Evolutionary conservation across 495 filamentous ascomycete genomes (phyloP).

Genomic region (Daldinia decipiens): DNA sequence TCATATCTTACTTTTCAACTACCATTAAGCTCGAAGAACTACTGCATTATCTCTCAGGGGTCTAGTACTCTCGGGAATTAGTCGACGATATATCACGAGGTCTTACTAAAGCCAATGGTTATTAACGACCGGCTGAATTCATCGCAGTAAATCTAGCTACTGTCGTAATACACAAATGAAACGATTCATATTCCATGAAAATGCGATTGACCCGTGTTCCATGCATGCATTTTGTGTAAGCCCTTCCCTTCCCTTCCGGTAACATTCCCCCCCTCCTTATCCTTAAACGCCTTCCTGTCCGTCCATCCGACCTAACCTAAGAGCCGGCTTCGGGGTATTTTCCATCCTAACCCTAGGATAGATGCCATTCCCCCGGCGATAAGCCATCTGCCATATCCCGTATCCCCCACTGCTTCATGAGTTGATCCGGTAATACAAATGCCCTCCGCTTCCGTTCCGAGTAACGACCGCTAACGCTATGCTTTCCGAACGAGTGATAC

Average conservation of each 20-base stretch:
- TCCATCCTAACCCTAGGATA: not conserved
- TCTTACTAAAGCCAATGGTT: not conserved
- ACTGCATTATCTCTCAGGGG: not conserved
- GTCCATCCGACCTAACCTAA: not conserved
- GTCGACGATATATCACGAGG: not conserved
- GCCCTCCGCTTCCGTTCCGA: not conserved
- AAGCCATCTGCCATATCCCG: not conserved
- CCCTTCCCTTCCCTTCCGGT: not conserved
- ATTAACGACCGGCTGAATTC: not conserved
- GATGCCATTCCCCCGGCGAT: no score
- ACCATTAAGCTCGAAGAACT: not conserved
- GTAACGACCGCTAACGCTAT: not conserved
- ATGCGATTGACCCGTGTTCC: not conserved
- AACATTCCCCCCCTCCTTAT: not conserved
- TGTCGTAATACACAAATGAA: not conserved
- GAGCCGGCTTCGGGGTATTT: not conserved
- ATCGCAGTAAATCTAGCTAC: not conserved
- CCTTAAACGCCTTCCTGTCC: slow-evolving; percentile 9
- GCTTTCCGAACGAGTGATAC: not conserved
- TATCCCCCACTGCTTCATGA: not conserved
- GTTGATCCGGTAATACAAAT: slow-evolving; percentile 1
- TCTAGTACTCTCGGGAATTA: not conserved
- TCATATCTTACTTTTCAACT: not conserved
- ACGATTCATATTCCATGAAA: not conserved
- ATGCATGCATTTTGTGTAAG: slow-evolving; percentile 8